Evolutionary conservation across 164 flowering plant genomes (phyloP), one percentile per base, ranked within the genome.

Genomic region (Cinnamomum chago): DNA sequence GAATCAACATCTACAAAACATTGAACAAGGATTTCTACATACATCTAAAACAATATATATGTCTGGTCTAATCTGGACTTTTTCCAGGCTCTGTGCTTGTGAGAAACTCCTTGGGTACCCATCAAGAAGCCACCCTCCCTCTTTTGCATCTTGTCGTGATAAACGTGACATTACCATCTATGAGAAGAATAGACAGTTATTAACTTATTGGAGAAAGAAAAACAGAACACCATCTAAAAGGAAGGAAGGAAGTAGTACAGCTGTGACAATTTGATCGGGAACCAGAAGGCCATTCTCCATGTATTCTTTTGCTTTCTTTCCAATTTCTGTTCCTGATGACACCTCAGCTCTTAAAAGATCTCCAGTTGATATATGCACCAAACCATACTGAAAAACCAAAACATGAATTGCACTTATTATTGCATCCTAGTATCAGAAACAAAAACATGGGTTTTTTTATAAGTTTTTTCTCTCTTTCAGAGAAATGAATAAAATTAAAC

Each of bases 111-210:
- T 80, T 25, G 92, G 98, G 81, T 84, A 93, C 25, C 99, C 99
- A 89, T 95, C 98, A 52, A 95, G 86, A 82, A 95, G 98, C 99
- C 99, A 95, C 65, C 99, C 99, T 73, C 79, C 89, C 80, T 86
- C 90, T 81, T 82, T 86, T 69, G 86, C 93, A 89, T 95, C 99
- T 81, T 85, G 74, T 25, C 71, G 83, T 62, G 96, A 89, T 73
- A 95, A 80, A 71, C 97, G 83, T 68, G 89, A 70, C 55, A 76
- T 86, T 77, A 95, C 98, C 93, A 95, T 93, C 99, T 95, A 78
- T 40, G 80, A 76, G 62, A 50, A n/a, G 65, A 71, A 68, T 30
- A 24, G n/a, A 58, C 9, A 50, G 47, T 68, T 65, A 50, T 33
- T 66, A 58, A 65, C 25, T 18, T 50, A 11, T 9, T 62, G n/a